phyloP scores from a whole-genome alignment of 352 stramenopile species.

The Phytophthora fragariaefolia region DNA sequence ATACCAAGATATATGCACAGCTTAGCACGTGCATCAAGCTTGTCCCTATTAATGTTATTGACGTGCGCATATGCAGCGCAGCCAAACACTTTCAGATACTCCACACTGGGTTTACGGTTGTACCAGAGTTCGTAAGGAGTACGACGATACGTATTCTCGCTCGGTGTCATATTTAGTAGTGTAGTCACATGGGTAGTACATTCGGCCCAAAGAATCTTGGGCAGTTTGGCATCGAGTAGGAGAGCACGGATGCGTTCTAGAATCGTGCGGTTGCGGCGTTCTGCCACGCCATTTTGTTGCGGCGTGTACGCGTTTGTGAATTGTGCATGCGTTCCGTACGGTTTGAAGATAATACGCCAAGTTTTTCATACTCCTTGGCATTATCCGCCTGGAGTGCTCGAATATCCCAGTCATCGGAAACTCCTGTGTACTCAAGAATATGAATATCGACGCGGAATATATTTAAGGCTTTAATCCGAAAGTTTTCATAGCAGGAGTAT shows the following conservation, averaged over 20 bases:
- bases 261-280: conserved; percentile 21
- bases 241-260: conserved; percentile 19
- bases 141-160: neutral
- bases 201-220: neutral
- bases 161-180: neutral
- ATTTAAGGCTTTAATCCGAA: neutral
- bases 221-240: conserved; percentile 5
- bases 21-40: neutral
- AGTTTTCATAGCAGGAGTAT: neutral
- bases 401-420: neutral
- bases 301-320: conserved; percentile 19
- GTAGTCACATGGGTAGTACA: neutral
- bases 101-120: neutral
- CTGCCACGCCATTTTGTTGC: conserved; percentile 22
- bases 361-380: conserved; percentile 21
- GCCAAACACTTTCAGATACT: neutral
- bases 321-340: conserved; percentile 16
- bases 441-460: neutral
- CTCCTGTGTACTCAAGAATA: neutral
- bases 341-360: conserved; percentile 12
- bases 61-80: neutral
- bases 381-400: neutral
- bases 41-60: neutral
- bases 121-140: neutral
- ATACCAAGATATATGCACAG: neutral